Conservation (phyloP, 305 asterid species). For the Fraxinus dipetala region DNA sequence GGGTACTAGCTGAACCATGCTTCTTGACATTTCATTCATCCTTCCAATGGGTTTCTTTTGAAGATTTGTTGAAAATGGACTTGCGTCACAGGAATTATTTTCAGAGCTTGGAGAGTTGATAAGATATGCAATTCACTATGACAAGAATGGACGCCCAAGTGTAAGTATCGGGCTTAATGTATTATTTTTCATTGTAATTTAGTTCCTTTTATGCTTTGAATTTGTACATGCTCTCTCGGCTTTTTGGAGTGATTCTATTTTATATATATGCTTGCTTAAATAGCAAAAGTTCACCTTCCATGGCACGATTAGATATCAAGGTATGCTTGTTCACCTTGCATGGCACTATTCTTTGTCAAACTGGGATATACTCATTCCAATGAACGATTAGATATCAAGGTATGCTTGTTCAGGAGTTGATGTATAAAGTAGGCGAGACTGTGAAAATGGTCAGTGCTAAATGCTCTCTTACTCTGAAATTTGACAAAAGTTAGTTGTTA, state of each 20-base stretch:
- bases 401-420: neutral
- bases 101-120: conserved; percentile 83
- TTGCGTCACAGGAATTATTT: conserved; percentile 76
- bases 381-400: neutral
- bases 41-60: conserved; percentile 36
- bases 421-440: neutral
- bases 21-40: conserved; percentile 24
- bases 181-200: neutral
- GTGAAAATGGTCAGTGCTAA: neutral
- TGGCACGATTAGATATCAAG: too few species aligned
- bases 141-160: conserved; percentile 87
- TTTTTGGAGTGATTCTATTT: neutral
- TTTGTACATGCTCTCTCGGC: neutral
- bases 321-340: too few species aligned
- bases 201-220: neutral
- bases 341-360: too few species aligned
- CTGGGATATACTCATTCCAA: neutral
- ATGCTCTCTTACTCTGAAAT: neutral
- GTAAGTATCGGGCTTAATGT: conserved; percentile 45
- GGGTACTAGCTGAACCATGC: conserved; percentile 59
- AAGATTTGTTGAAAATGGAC: conserved; percentile 47
- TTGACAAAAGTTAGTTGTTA: neutral
- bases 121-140: conserved; percentile 81
- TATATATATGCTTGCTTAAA: neutral
- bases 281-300: too few species aligned